A percentile compares a stretch with the other conserved stretches of the same genome.
phyloP scores from a whole-genome alignment of 441 rosid species.

The Pelargonium citronellum region DNA sequence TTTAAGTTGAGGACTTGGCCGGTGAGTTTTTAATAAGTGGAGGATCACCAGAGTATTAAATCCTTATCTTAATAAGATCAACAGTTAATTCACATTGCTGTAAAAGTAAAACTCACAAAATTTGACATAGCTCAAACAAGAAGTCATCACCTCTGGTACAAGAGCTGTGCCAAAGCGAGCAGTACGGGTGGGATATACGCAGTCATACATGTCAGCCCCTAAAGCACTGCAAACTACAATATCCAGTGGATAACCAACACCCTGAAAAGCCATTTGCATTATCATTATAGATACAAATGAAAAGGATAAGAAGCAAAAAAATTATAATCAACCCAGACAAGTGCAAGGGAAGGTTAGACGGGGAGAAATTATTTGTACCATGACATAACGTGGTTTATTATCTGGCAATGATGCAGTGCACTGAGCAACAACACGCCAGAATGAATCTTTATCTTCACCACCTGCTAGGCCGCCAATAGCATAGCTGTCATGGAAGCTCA shows the following conservation, averaged over 20 bases:
- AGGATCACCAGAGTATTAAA: no score
- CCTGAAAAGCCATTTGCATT: slow-evolving; percentile 36
- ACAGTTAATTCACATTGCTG: background rate
- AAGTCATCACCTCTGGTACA: slow-evolving; percentile 53
- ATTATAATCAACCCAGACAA: background rate
- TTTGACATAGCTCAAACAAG: slow-evolving; percentile 12
- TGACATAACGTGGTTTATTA: slow-evolving; percentile 77
- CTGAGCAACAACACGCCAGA: slow-evolving; percentile 86
- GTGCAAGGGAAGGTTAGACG: slow-evolving; percentile 5
- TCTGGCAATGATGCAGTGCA: slow-evolving; percentile 72
- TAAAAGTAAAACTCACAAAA: background rate
- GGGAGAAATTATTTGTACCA: slow-evolving; percentile 35
- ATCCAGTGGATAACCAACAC: slow-evolving; percentile 79
- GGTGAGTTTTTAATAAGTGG: no score
- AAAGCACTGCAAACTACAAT: slow-evolving; percentile 79
- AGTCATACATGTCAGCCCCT: slow-evolving; percentile 81
- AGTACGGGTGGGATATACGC: slow-evolving; percentile 78
- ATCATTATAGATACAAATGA: background rate
- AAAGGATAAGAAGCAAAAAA: no score
- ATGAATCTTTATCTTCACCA: slow-evolving; percentile 81
- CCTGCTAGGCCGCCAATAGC: slow-evolving; percentile 87
- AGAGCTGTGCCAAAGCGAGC: slow-evolving; percentile 83
- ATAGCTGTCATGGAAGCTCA: slow-evolving; percentile 47
- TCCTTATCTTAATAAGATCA: slow-evolving; percentile 9
- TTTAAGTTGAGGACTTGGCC: no score